Evolutionary conservation across 345 rosid species (phyloP), one percentile per base, ranked within the genome.

Genomic region (Euclidium syriacum): DNA sequence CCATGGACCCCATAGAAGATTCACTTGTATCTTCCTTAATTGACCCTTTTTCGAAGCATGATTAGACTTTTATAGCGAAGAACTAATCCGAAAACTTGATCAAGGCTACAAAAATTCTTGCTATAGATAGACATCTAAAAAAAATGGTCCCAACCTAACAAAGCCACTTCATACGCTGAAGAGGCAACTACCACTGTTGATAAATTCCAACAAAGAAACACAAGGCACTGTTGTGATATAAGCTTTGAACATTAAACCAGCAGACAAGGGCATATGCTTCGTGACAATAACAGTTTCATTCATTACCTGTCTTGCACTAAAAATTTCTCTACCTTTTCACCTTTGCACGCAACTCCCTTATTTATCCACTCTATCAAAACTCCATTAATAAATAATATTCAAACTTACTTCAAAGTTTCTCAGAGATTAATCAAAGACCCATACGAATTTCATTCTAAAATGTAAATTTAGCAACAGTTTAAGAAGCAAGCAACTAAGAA

Each of bases 1-100:
- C 40, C 16, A 71, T 71, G 75, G 75, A 64, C 75, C 71, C 75
- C 75, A 64, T 49, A 12, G 6, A 71, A 52, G 75, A 71, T 71
- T 64, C 71, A 71, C 23, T 64, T 64, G 64, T 50, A 71, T 71
- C 71, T 71, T 51, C 65, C 53, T 40, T 71, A 64, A 64, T 71
- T 71, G 75, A 71, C 75, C 19, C 10, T 34, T 71, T 58, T 16
- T 49, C 22, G 29, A 56, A 54, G 50, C 70, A 57, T 56, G 64
- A 70, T 62, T 63, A 71, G 44, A 63, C 74, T 35, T 55, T 70
- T 70, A 39, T 55, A 47, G 69, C 46, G n/a, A 70, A 41, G 55
- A 47, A 34, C 32, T 47, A 47, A 55, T 38, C 68, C 33, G 4
- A 19, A 69, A 54, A 27, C n/a, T 48, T 22, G 3, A 40, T 46